These are phyloP conservation scores for Ajuga chamaepitys DNA, from an alignment of 257 asterid genomes.

Conservation along the genomic window DNA sequence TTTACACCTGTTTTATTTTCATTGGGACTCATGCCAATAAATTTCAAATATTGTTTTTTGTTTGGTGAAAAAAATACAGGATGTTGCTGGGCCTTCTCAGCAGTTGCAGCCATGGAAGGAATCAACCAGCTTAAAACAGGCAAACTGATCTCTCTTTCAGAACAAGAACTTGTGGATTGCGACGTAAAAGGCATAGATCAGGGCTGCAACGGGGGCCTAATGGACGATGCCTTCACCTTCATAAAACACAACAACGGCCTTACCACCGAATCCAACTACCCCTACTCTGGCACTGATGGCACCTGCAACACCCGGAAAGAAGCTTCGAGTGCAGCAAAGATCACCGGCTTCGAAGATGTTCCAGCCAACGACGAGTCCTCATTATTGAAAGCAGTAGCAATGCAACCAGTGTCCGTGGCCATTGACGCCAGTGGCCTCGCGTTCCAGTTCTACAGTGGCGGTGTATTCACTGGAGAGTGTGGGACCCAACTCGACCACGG, in stretches of 20 bases:
- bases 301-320: constrained; percentile 23
- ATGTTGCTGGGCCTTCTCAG: constrained; percentile 42
- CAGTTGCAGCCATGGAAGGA: constrained; percentile 43
- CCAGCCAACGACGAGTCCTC: constrained; percentile 20
- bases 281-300: constrained; percentile 19
- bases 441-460: constrained; percentile 12
- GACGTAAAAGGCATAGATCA: constrained; percentile 12
- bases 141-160: constrained; percentile 29
- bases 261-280: constrained; percentile 29
- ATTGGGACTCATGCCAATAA: too few relatives aligned
- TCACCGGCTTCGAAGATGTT: constrained; percentile 31
- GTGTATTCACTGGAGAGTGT: constrained; percentile 20
- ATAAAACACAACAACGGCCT: constrained; percentile 27
- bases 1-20: too few relatives aligned
- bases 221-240: constrained; percentile 25
- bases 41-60: too few relatives aligned
- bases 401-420: constrained; percentile 16
- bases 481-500: constrained; percentile 18
- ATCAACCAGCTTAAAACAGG: constrained; percentile 26
- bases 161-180: constrained; percentile 42
- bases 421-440: constrained; percentile 7
- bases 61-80: constrained; percentile 4
- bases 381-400: constrained; percentile 16
- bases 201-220: constrained; percentile 33
- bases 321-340: constrained; percentile 7